phyloP scores from a whole-genome alignment of 495 filamentous ascomycete species.

The Pyrenopolyporus hunteri region DNA sequence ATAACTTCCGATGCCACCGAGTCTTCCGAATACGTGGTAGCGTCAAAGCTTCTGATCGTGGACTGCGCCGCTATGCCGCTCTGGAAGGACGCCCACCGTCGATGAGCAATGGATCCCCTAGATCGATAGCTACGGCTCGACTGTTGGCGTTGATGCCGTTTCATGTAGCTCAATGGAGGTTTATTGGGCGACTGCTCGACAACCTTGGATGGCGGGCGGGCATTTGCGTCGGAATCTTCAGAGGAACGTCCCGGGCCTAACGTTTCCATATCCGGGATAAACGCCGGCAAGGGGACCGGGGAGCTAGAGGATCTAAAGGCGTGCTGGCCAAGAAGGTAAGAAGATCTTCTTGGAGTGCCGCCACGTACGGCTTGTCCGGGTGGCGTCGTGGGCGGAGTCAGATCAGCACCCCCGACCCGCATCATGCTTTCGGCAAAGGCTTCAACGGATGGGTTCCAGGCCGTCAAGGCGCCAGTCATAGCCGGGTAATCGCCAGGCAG shows the following conservation, averaged over 20 bases:
- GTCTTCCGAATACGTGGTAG: constrained; percentile 59
- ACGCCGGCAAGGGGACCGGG: constrained; percentile 46
- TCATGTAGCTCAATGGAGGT: constrained; percentile 46
- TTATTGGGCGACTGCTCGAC: constrained; percentile 31
- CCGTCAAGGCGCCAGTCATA: constrained; percentile 55
- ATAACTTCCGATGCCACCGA: constrained; percentile 47
- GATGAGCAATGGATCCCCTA: constrained; percentile 46
- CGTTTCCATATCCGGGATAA: constrained; percentile 48
- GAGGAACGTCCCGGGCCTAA: constrained; percentile 36
- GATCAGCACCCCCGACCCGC: constrained; percentile 47
- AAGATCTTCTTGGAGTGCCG: constrained; percentile 56
- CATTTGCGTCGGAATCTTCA: constrained; percentile 28
- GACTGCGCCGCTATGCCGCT: constrained; percentile 69
- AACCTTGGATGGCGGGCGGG: constrained; percentile 44
- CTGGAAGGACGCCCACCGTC: constrained; percentile 70
- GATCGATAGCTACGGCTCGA: constrained; percentile 50
- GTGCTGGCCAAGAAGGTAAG: constrained; percentile 56
- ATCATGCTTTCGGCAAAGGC: constrained; percentile 57
- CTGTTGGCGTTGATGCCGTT: constrained; percentile 46
- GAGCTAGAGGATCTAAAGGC: constrained; percentile 39
- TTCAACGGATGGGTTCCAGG: constrained; percentile 53
- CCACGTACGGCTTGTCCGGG: constrained; percentile 47
- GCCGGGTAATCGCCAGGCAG: constrained; percentile 47
- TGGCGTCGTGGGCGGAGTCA: constrained; percentile 61
- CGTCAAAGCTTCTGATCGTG: constrained; percentile 65